Evolutionary conservation across 345 rosid species (phyloP).

Genomic region (Nasturtium officinale): DNA sequence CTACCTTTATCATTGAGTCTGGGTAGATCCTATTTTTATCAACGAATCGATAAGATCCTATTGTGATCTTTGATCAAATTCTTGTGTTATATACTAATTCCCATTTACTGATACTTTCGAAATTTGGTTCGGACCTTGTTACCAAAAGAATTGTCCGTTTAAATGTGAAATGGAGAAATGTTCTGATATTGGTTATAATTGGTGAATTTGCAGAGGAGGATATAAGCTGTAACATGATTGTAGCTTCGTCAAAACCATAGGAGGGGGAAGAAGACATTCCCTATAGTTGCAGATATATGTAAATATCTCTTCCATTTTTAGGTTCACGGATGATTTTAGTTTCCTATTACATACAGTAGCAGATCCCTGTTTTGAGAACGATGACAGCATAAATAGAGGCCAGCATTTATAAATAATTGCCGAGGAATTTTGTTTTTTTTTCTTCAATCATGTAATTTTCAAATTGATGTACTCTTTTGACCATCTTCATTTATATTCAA

Average conservation of each 20-base stretch:
- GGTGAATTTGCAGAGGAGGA: constrained; percentile 29
- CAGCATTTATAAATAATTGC: constrained; percentile 24
- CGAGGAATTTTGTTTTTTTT: constrained; percentile 1
- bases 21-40: too few relatives aligned
- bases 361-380: constrained; percentile 26
- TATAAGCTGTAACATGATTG: constrained; percentile 23
- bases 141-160: too few relatives aligned
- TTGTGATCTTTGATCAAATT: too few relatives aligned
- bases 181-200: constrained; percentile 13
- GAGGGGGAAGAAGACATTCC: constrained; percentile 24
- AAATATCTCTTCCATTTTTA: constrained; percentile 32
- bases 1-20: too few relatives aligned
- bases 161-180: neutral
- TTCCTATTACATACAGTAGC: neutral
- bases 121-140: too few relatives aligned
- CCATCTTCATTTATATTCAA: constrained; percentile 8
- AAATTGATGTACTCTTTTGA: neutral
- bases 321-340: constrained; percentile 6
- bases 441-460: neutral
- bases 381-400: neutral
- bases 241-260: constrained; percentile 28
- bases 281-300: constrained; percentile 38
- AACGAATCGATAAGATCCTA: too few relatives aligned
- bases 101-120: too few relatives aligned
- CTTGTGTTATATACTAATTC: too few relatives aligned